These are phyloP conservation scores for Phytophthora podocarpi DNA, from an alignment of 352 stramenopile species.

Conservation along the genomic window DNA sequence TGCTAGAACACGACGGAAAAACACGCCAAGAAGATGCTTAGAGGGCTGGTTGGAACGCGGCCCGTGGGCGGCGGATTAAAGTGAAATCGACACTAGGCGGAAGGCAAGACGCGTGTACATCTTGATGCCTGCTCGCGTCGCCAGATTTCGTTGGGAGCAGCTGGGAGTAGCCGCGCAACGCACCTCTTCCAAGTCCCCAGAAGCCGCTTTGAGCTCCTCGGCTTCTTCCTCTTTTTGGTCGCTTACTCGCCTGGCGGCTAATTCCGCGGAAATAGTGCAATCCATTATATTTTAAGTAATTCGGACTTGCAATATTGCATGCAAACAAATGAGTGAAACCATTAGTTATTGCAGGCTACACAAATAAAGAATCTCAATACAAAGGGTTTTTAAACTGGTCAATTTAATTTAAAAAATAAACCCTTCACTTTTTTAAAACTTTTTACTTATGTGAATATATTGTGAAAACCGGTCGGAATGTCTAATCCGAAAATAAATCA, in stretches of 20 bases:
- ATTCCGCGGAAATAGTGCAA: conserved; percentile 16
- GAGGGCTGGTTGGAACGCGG: not conserved
- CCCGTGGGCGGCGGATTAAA: not conserved
- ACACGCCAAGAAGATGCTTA: conserved; percentile 27
- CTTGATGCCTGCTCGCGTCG: not conserved
- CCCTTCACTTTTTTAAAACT: too few species aligned
- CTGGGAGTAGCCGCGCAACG: conserved; percentile 23
- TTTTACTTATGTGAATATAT: too few species aligned
- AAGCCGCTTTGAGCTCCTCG: conserved; percentile 38
- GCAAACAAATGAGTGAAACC: too few species aligned
- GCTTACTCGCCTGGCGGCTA: conserved; percentile 18
- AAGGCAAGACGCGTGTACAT: conserved; percentile 5
- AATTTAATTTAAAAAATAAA: too few species aligned
- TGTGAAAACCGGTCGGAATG: too few species aligned
- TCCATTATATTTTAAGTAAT: not conserved
- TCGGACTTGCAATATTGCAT: too few species aligned
- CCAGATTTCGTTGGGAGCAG: not conserved
- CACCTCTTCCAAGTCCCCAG: conserved; percentile 38
- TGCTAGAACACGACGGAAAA: conserved; percentile 26
- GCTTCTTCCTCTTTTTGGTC: conserved; percentile 39
- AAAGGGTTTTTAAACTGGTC: too few species aligned
- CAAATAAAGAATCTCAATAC: too few species aligned
- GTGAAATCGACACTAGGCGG: conserved; percentile 1
- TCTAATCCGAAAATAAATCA: too few species aligned
- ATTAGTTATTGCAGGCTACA: too few species aligned